These are phyloP conservation scores for Chaetomium fimeti DNA, from an alignment of 495 filamentous ascomycete genomes.

Conservation along the genomic window DNA sequence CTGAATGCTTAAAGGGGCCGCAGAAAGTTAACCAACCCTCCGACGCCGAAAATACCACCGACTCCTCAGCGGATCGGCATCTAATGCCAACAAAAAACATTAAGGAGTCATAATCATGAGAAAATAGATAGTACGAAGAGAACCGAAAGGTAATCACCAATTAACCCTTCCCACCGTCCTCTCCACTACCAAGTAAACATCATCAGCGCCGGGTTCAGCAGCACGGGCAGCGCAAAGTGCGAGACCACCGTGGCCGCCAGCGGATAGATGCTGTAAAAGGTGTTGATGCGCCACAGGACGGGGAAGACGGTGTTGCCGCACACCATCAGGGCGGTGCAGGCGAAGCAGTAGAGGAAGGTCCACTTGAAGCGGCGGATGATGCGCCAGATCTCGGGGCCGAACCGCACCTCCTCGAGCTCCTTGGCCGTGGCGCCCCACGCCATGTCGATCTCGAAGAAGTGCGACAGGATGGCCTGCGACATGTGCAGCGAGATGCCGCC, in stretches of 20 bases:
- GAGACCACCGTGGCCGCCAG: slow-evolving; percentile 68
- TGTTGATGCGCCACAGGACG: slow-evolving; percentile 63
- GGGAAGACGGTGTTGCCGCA: slow-evolving; percentile 66
- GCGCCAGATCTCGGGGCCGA: slow-evolving; percentile 5
- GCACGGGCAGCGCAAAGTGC: slow-evolving; percentile 69
- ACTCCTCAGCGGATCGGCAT: slow-evolving; percentile 10
- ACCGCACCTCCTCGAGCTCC: slow-evolving; percentile 58
- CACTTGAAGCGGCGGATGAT: slow-evolving; percentile 60
- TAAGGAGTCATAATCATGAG: slow-evolving; percentile 5
- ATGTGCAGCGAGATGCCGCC: slow-evolving; percentile 69
- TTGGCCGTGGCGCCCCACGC: slow-evolving; percentile 70
- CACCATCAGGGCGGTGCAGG: slow-evolving; percentile 53
- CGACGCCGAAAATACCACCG: background rate
- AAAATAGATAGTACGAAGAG: background rate
- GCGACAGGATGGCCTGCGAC: slow-evolving; percentile 62
- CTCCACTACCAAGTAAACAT: slow-evolving; percentile 67
- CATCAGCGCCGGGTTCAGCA: slow-evolving; percentile 76
- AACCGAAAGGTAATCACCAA: background rate
- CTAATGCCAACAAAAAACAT: background rate
- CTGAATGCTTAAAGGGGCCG: background rate
- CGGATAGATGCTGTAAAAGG: slow-evolving; percentile 76
- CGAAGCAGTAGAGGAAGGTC: slow-evolving; percentile 58
- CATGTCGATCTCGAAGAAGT: slow-evolving; percentile 74
- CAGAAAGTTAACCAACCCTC: background rate
- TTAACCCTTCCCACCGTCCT: background rate